A percentile compares a stretch with the other conserved stretches of the same genome.
phyloP scores from a whole-genome alignment of 257 asterid genomes.

The Echium plantagineum region DNA sequence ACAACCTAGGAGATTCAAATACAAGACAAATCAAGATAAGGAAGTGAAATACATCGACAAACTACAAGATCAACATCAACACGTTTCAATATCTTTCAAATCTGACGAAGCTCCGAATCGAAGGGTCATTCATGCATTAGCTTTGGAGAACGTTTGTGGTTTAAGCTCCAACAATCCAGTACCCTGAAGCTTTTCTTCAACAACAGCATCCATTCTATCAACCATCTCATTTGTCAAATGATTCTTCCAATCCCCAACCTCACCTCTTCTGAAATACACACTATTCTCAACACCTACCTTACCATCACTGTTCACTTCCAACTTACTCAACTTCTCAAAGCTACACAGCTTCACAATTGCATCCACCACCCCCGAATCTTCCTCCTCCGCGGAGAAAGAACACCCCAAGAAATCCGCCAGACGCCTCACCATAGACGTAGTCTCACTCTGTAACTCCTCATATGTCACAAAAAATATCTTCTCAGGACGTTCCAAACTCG shows the following conservation, averaged over 20 bases:
- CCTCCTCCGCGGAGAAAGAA: constrained; percentile 1
- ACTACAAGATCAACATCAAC: too few relatives aligned
- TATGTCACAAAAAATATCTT: neutral
- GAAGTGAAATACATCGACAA: too few relatives aligned
- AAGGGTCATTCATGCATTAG: too few relatives aligned
- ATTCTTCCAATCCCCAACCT: neutral
- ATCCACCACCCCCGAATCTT: neutral
- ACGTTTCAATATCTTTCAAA: too few relatives aligned
- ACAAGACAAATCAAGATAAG: too few relatives aligned
- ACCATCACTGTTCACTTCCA: too few relatives aligned
- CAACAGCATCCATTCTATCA: neutral
- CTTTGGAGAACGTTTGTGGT: too few relatives aligned
- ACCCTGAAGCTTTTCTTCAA: neutral
- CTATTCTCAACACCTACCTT: neutral
- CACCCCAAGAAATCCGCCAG: neutral
- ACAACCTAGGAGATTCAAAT: too few relatives aligned
- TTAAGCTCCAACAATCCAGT: neutral
- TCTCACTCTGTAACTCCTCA: neutral
- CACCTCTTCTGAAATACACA: neutral
- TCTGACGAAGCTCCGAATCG: too few relatives aligned
- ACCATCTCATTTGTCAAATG: neutral
- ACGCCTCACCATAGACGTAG: neutral
- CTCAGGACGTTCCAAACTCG: neutral
- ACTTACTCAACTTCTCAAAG: constrained; percentile 3
- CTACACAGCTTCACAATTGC: constrained; percentile 1